Evolutionary conservation across 441 rosid genomes (phyloP), one percentile per base, ranked within the genome.

Genomic region (Erodium trifolium): DNA sequence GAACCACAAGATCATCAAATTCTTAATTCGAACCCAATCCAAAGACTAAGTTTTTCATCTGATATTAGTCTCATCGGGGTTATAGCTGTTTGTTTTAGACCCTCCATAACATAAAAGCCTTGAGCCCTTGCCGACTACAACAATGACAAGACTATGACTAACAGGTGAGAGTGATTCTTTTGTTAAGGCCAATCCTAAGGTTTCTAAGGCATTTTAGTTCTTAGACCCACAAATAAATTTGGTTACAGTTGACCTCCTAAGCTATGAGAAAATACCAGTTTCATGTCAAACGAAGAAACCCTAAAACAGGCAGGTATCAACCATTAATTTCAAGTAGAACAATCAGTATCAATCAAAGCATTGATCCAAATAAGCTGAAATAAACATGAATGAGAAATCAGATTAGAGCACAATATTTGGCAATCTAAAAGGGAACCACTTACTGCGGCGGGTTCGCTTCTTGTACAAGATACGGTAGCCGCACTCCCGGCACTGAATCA

Each of bases 401-500:
- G 47, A 41, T 41, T 41, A 3, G 1, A 9, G 47, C 47, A 41
- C 12, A 41, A 6, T 41, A 41, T 41, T 41, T 41, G 2, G 11
- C 2, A 41, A 41, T 41, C 5, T 9, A 7, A 41, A 5, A 2
- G 12, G 1, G 9, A 6, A 41, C 9, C 4, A 55, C 72, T 65
- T 73, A 91, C 96, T 87, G 81, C 92, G 82, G 68, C 96, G 94
- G 57, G 94, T 93, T 47, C 96, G 94, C 85, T 93, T 93, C 88
- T 93, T 91, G 82, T 91, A 93, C 1, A 89, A 85, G 37, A 93
- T 93, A 76, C 96, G 94, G 71, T 89, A 93, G n/a, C 97, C 98
- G 63, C 98, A 93, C 78, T 93, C 97, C 7, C 96, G 76, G 86
- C 97, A 93, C 70, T 90, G 97, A 34, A 93, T 93, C 47, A 91